Base-by-base conservation (phyloP, 495 filamentous ascomycete species). In the Hypoxylon intermedium region DNA sequence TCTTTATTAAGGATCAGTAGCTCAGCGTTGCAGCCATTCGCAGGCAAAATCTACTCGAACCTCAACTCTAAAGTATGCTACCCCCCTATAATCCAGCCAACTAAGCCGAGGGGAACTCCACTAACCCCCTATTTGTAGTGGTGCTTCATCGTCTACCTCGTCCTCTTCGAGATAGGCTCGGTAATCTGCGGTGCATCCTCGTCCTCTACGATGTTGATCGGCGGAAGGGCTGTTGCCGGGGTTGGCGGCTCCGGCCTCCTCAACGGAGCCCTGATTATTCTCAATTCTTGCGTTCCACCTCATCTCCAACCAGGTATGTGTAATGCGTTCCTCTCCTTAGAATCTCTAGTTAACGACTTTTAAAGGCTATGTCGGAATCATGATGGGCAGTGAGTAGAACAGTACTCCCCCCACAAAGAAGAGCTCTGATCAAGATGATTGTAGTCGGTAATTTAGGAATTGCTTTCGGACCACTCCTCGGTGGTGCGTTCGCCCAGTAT, bases 401-500 rank as follows among this genome's bases (percentile, higher is more conserved):
- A n/a, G 19, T 15, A n/a, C n/a, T n/a, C n/a, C 38, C 16, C 9
- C 34, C 1, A 83, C 82, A 45, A 84, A 6, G 82, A 82, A 21
- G 83, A 84, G 21, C 78, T 78, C 0, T 82, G 88, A 41, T 87
- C n/a, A 84, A 9, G 21, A 66, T 72, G 65, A 65, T 66, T 80
- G 42, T 31, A 54, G 48, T 71, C 67, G 30, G 36, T 7, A 56
- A 70, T 11, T 12, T 70, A 9, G 67, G 60, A 12, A 20, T 58
- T 15, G 74, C 80, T 0, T 37, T 72, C 6, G 83, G 84, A 0
- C 84, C 84, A 0, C 44, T 85, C 16, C 48, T 87, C 5, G 84
- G 84, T 13, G 86, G 86, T 37, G 83, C 80, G 0, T 84, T 89
- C 41, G 88, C 86, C 2, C 76, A 84, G 19, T 72, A 81, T 16